A percentile compares a stretch with the other conserved stretches of the same genome.
Conservation (phyloP, 2,329 filamentous ascomycete genomes). For the Metarhizium brunneum region DNA sequence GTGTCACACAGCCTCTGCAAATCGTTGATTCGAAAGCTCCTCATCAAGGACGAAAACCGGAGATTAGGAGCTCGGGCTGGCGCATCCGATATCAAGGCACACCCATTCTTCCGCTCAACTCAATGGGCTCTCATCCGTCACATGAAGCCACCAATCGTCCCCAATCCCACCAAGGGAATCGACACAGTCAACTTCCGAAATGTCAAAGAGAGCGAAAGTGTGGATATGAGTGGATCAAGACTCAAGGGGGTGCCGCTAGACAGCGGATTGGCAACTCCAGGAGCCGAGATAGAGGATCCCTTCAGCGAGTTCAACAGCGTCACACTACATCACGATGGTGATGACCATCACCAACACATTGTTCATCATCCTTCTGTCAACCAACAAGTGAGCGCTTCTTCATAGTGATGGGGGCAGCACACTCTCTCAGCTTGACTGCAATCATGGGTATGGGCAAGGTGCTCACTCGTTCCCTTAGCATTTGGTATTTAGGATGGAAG, state of each 20-base stretch:
- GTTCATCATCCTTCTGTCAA: slow-evolving; percentile 9
- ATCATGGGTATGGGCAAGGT: background rate
- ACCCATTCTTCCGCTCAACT: slow-evolving; percentile 91
- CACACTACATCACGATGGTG: slow-evolving; percentile 91
- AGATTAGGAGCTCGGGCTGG: slow-evolving; percentile 88
- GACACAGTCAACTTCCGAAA: slow-evolving; percentile 97
- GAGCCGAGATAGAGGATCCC: slow-evolving; percentile 73
- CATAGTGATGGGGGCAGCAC: slow-evolving; percentile 2
- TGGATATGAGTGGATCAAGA: slow-evolving; percentile 64
- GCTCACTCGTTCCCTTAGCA: background rate
- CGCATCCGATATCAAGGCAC: slow-evolving; percentile 91
- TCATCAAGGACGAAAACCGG: slow-evolving; percentile 96
- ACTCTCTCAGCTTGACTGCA: background rate
- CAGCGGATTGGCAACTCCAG: slow-evolving; percentile 76
- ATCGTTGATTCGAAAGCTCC: slow-evolving; percentile 85
- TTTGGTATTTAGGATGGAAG: background rate
- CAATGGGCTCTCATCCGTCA: slow-evolving; percentile 96
- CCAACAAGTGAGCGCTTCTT: slow-evolving; percentile 5
- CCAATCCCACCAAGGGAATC: slow-evolving; percentile 78
- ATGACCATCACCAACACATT: slow-evolving; percentile 45
- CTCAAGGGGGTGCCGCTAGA: slow-evolving; percentile 78
- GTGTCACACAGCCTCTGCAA: slow-evolving; percentile 68
- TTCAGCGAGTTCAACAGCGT: slow-evolving; percentile 99
- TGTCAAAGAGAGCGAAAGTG: slow-evolving; percentile 93
- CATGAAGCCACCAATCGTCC: slow-evolving; percentile 96